Evolutionary conservation across 139 green algal species (phyloP), one percentile per base, ranked within the genome.

Genomic region (Coccomyxa sp.): DNA sequence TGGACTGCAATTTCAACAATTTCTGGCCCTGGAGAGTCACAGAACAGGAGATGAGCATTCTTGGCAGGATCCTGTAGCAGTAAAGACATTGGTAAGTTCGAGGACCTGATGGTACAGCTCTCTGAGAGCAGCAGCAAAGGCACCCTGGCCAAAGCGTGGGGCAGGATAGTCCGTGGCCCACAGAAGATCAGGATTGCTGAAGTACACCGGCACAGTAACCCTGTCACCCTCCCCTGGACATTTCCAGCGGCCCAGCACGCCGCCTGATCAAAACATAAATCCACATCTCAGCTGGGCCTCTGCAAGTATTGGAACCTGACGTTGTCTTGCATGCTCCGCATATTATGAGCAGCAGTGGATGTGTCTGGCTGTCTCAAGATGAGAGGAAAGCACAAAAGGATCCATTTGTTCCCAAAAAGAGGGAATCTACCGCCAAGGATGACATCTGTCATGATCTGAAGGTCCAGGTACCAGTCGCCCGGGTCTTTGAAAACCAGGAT

Each of bases 401-500:
- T 11, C 3, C 7, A 11, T 51, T 7, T 51, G 38, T 51, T 51
- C 38, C 3, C 38, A 11, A 51, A 51, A 51, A 45, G 0, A 32
- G 71, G 45, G 12, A 38, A 58, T 13, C 32, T 60, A 87, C 82
- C 84, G 82, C 78, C 86, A 25, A 80, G 87, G 17, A 93, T 45
- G 23, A 95, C 88, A 71, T 96, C 92, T 13, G 84, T 79, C 21
- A 94, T 87, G 23, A 97, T 84, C 87, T 96, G 93, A 28, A 94
- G 74, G 74, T 95, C 93, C 0, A 86, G 77, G 27, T 94, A 94
- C 93, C 93, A 96, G 79, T 96, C 88, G 1, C 79, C 63, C 13
- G 93, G 93, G 80, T 97, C 93, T 0, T 79, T 91, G 84, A 96
- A 92, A 7, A 97, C 89, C 32, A 96, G 82, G 57, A 94, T 86